Evolutionary conservation across 106 monocot species (phyloP).

Genomic region (Acorus gramineus): DNA sequence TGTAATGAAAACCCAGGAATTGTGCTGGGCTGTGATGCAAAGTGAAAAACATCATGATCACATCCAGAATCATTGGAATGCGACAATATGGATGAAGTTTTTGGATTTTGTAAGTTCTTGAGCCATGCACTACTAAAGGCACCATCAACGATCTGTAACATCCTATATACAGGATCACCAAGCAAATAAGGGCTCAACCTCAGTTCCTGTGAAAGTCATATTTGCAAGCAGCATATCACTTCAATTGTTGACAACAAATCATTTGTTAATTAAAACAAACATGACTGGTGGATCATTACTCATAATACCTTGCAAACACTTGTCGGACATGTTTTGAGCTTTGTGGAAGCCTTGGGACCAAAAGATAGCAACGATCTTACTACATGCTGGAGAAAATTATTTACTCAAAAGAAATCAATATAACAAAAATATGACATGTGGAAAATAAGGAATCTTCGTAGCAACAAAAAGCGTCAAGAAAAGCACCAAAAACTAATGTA

Average conservation of each 20-base stretch:
- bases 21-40: slow-evolving; percentile 67
- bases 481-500: not conserved
- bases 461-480: not conserved
- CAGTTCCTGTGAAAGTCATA: slow-evolving; percentile 41
- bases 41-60: slow-evolving; percentile 79
- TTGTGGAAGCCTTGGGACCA: slow-evolving; percentile 73
- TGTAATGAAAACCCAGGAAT: slow-evolving; percentile 77
- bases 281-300: not conserved
- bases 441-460: slow-evolving; percentile 3
- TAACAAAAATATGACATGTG: slow-evolving; percentile 36
- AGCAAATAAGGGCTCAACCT: slow-evolving; percentile 71
- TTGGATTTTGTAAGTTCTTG: slow-evolving; percentile 26
- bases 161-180: slow-evolving; percentile 63
- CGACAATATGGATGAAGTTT: slow-evolving; percentile 8
- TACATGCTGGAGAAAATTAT: slow-evolving; percentile 38
- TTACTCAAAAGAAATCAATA: not conserved
- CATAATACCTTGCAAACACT: slow-evolving; percentile 73
- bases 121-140: slow-evolving; percentile 95
- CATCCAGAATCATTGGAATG: slow-evolving; percentile 14
- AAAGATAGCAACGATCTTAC: slow-evolving; percentile 52
- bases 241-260: not conserved
- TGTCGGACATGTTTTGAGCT: slow-evolving; percentile 70
- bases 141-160: slow-evolving; percentile 56
- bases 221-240: not conserved
- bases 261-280: not conserved